Evolutionary conservation across 1,284 basidiomycete species (phyloP), one percentile per base, ranked within the genome.

Genomic region (Microbotryomycetes sp.): DNA sequence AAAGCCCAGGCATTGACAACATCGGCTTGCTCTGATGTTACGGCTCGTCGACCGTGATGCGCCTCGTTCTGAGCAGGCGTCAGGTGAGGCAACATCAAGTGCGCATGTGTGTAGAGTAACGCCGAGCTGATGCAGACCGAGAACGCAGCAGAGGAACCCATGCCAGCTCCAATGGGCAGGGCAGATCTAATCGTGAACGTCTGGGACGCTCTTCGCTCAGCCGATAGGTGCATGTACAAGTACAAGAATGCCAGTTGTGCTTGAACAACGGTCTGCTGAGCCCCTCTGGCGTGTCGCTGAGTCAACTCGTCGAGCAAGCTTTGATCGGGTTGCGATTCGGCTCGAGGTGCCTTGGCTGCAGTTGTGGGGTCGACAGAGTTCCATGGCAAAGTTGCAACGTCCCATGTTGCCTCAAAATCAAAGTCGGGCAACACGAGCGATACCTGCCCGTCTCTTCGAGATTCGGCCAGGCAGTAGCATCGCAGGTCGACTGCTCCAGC

Each of bases 101-200:
- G 70, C 22, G 68, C 71, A 62, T 77, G 74, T 7, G 74, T 72
- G 64, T 77, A 76, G 54, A 97, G 83, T 50, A 97, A 80, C 4
- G 90, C 80, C 0, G 89, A 86, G 4, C 92, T 86, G 47, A 89
- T 80, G 74, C 92, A 96, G 16, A 86, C 84, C 4, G 91, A 94
- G 78, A 88, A 96, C 6, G 96, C 92, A 1, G 96, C 96, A 25
- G 92, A 97, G 16, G 94, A 97, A 30, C 96, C 96, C 51, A 98
- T 85, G 47, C 96, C 96, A 7, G 96, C 96, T n/a, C 92, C 89
- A 66, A 98, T 88, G n/a, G 96, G 96, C 12, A 98, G 82, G n/a
- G 91, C 89, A 46, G 92, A 88, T 53, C 94, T 90, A 47, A 87
- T 82, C 31, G 86, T 83, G 73, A 94, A 88, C 60, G 87, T 85